phyloP scores from a whole-genome alignment of 169 alveolate species.

The Plasmodium yoelii region DNA sequence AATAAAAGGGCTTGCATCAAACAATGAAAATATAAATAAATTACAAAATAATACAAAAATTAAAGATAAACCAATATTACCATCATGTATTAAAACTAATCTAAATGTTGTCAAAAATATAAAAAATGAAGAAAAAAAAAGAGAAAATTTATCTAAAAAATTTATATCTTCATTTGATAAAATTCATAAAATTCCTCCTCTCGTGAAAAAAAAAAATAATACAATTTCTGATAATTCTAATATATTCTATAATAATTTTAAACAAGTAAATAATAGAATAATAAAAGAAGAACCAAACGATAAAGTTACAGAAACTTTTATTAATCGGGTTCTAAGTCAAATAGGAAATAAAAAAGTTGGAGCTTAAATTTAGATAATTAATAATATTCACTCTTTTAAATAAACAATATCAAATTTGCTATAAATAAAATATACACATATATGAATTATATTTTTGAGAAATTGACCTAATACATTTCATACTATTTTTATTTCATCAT shows the following conservation, averaged over 20 bases:
- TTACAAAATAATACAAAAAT: background rate
- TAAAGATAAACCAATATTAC: background rate
- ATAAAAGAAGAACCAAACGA: background rate
- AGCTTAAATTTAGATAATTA: background rate
- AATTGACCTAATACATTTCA: no score
- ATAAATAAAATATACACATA: no score
- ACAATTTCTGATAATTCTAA: no score
- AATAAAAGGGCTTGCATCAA: background rate
- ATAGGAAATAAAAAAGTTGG: conserved; percentile 66
- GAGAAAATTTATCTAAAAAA: conserved; percentile 4
- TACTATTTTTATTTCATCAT: no score
- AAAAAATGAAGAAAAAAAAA: conserved; percentile 7
- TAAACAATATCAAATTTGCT: no score
- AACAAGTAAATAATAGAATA: background rate
- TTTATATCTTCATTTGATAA: conserved; percentile 4
- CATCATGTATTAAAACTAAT: background rate
- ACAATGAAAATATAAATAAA: background rate
- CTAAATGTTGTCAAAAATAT: background rate
- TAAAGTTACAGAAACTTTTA: conserved; percentile 1
- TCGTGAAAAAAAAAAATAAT: conserved; percentile 8
- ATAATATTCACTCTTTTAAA: no score
- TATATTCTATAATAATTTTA: no score
- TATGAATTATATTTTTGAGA: no score
- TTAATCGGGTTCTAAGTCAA: conserved; percentile 35
- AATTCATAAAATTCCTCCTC: conserved; percentile 28